Conservation (phyloP, 495 filamentous ascomycete species). For the Hypoxylon perforatum region DNA sequence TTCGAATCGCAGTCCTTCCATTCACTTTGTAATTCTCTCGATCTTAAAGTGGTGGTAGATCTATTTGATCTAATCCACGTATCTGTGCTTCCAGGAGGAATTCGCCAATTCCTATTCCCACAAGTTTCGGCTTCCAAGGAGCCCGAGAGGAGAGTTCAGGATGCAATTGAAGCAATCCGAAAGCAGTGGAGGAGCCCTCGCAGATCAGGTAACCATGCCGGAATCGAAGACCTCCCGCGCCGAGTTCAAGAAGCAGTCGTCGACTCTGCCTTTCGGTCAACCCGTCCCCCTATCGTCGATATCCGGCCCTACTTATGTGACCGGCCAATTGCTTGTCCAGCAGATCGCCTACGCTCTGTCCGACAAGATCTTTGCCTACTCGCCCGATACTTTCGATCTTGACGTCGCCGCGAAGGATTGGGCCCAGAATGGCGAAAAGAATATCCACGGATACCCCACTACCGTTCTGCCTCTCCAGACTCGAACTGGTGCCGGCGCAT, state of each 20-base stretch:
- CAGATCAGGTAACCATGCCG: conserved; percentile 40
- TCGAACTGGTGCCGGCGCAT: conserved; percentile 86
- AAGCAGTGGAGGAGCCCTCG: conserved; percentile 34
- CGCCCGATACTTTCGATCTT: conserved; percentile 89
- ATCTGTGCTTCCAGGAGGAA: conserved; percentile 33
- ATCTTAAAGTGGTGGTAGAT: conserved; percentile 12
- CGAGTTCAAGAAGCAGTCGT: conserved; percentile 57
- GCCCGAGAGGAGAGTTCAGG: conserved; percentile 19
- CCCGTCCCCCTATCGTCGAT: conserved; percentile 71
- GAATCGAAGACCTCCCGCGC: conserved; percentile 42
- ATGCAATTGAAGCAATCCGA: conserved; percentile 43
- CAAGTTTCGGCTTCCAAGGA: conserved; percentile 29
- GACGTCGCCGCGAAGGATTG: conserved; percentile 84
- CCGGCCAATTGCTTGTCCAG: conserved; percentile 90
- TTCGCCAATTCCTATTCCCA: conserved; percentile 34
- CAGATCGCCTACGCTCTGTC: conserved; percentile 94
- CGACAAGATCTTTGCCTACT: conserved; percentile 97
- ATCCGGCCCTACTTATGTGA: conserved; percentile 88
- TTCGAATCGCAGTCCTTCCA: conserved; percentile 12
- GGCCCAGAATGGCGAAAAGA: conserved; percentile 71
- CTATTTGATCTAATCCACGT: conserved; percentile 35
- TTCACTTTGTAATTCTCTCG: conserved; percentile 13
- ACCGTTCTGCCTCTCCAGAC: conserved; percentile 84
- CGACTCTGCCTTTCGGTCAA: conserved; percentile 72
- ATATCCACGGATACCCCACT: conserved; percentile 84